Base-by-base conservation (phyloP, 2,329 filamentous ascomycete genomes). In the Juglanconis oblonga region DNA sequence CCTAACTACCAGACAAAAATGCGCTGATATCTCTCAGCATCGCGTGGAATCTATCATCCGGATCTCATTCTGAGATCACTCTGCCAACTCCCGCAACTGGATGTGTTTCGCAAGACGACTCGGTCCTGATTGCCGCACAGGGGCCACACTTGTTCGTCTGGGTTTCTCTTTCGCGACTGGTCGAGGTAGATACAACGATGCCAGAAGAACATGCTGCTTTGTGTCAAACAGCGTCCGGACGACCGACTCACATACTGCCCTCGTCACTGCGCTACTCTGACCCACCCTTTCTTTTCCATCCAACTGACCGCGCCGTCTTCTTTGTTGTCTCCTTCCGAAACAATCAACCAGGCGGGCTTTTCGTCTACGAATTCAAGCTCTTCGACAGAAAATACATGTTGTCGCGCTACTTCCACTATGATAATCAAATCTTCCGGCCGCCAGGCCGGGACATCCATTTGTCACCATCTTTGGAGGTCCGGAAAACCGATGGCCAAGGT, bases 311-410 rank as follows among this genome's bases (percentile, higher is more conserved):
- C 14, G 10, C 52, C 2, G 35, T 53, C 1, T 54, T 58, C 9
- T 61, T 54, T 10, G 9, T 61, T 36, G 50, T 51, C 24, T 35
- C 44, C 17, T 49, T 17, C 4, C 4, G 10, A 31, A 3, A 6
- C 4, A 5, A 9, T 11, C 9, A 17, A 1, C 9, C 49, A 17
- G 17, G 17, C 17, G 17, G 17, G 13, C 32, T 54, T 3, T n/a
- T 45, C 13, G 52, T 59, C 8, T 58, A 45, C 31, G 50, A 58
- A 32, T 58, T 54, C 44, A 50, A 24, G 14, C 32, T 17, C 17
- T 6, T 1, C 1, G 7, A 7, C 5, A n/a, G 14, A 14, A n/a
- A 47, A 35, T 29, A 61, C 11, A 24, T 36, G 31, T 13, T 42
- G 32, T 52, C 44, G 24, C 8, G n/a, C 33, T 9, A 8, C 44